A percentile compares a stretch with the other conserved stretches of the same genome.
phyloP scores from a whole-genome alignment of 306 rosid genomes.

The Prunus fruticosa region DNA sequence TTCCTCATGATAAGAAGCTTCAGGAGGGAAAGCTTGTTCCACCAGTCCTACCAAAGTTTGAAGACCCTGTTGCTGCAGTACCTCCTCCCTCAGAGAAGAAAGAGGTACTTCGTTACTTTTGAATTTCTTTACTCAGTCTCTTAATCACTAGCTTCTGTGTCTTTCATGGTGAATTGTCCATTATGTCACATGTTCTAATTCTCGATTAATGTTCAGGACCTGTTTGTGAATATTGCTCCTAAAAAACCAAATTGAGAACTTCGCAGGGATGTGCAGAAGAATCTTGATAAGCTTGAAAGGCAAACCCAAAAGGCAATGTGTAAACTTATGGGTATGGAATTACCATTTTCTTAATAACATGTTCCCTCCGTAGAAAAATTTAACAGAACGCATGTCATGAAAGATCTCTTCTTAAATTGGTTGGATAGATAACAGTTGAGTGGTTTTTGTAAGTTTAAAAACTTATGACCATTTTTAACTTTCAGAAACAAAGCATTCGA shows the following conservation, averaged over 20 bases:
- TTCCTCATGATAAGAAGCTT: conserved; percentile 87
- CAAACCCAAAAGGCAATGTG: conserved; percentile 81
- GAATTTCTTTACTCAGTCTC: not conserved
- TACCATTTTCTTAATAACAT: not conserved
- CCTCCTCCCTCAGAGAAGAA: conserved; percentile 46
- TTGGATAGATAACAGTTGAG: not conserved
- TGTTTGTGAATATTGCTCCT: conserved; percentile 91
- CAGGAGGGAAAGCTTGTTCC: conserved; percentile 86
- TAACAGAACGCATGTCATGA: not conserved
- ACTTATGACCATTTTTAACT: not conserved
- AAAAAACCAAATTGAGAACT: conserved; percentile 98
- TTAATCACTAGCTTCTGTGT: not conserved
- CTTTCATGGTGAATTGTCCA: conserved; percentile 1
- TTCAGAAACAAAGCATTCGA: not conserved
- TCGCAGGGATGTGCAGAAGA: conserved; percentile 92
- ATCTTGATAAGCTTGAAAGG: conserved; percentile 89
- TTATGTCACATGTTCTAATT: not conserved
- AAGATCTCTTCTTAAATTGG: not conserved
- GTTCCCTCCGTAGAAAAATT: not conserved
- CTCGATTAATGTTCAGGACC: conserved; percentile 52
- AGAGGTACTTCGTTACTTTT: conserved; percentile 38
- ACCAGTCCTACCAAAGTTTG: conserved; percentile 79
- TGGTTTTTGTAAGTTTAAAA: not conserved
- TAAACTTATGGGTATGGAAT: conserved; percentile 67
- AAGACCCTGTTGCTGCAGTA: conserved; percentile 65